Base-by-base conservation (phyloP, 768 basidiomycete genomes). In the Mycena metata region DNA sequence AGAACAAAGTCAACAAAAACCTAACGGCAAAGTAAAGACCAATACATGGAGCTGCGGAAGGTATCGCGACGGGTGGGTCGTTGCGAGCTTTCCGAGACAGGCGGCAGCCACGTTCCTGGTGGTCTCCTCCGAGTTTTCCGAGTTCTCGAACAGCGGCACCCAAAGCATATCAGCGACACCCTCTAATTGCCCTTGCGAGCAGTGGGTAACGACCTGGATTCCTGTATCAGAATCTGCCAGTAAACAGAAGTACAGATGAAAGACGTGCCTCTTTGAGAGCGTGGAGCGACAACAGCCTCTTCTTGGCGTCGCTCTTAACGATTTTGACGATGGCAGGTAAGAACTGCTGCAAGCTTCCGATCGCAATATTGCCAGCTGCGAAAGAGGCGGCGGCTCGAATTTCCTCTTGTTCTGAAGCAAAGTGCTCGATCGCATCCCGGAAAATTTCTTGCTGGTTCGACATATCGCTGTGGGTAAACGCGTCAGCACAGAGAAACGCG, bases 51-150 rank as follows among this genome's bases (percentile, higher is more conserved):
- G 88, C 74, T 98, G 95, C 3, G 96, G 95, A 19, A 99, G 84
- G 78, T 97, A 99, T 72, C 90, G 90, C 0, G 91, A 89, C 5
- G 98, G 96, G 64, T 96, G 93, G 0, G 95, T 93, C 0, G 94
- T 94, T 0, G 96, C 96, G 35, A 99, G 84, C 79, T 98, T 98
- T 39, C 98, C 98, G 19, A 99, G 86, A 76, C 96, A 98, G 3
- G 97, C 96, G 51, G 98, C 96, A 26, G 96, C 95, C 42, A 98
- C 95, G 76, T 98, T 98, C 56, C 96, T 85, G 1, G 95, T 93
- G 10, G 92, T 93, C 79, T 98, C 97, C 69, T 97, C 97, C 17
- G 93, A 87, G 69, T 90, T 91, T 67, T 94, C 92, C 13, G 95
- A 96, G 77, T 96, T 93, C 73, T 94, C 89, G 77, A 99, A 97